These are phyloP conservation scores for Symbiodinium pilosum DNA, from an alignment of 73 alveolate species.

Conservation along the genomic window DNA sequence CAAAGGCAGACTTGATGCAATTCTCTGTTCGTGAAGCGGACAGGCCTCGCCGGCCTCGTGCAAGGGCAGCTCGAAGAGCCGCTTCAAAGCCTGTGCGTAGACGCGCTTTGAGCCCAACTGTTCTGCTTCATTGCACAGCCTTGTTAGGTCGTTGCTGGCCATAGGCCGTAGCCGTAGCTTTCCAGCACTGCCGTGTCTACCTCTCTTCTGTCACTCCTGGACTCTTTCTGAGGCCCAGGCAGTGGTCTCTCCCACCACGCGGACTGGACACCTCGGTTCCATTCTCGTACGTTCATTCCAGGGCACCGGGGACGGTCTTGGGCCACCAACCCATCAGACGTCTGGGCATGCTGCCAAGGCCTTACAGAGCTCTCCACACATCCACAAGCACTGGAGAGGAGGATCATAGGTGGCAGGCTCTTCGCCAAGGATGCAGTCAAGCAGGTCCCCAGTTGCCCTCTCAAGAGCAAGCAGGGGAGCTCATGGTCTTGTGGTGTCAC, in stretches of 20 bases:
- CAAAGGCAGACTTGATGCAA: no score
- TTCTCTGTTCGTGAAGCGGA: neutral
- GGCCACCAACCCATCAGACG: constrained; percentile 50
- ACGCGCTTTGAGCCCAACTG: no score
- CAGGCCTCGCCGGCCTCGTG: constrained; percentile 75
- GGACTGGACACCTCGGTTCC: constrained; percentile 46
- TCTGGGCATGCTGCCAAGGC: constrained; percentile 85
- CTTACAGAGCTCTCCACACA: neutral
- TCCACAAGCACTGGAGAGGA: neutral
- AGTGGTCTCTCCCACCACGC: constrained; percentile 55
- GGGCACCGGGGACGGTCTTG: no score
- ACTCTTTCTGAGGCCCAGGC: constrained; percentile 4
- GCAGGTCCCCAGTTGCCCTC: constrained; percentile 84
- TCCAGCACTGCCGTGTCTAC: no score
- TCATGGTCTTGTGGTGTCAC: no score
- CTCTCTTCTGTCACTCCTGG: no score
- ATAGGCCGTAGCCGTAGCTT: no score
- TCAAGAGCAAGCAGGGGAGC: neutral
- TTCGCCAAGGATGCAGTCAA: constrained; percentile 79
- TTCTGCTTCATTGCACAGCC: no score
- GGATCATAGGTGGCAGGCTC: neutral
- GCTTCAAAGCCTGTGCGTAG: constrained; percentile 38
- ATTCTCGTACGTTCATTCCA: no score
- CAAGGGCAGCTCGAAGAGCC: constrained; percentile 64
- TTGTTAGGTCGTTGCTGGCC: neutral